These are phyloP conservation scores for Suillus decipiens DNA, from an alignment of 768 basidiomycete genomes.

Conservation along the genomic window DNA sequence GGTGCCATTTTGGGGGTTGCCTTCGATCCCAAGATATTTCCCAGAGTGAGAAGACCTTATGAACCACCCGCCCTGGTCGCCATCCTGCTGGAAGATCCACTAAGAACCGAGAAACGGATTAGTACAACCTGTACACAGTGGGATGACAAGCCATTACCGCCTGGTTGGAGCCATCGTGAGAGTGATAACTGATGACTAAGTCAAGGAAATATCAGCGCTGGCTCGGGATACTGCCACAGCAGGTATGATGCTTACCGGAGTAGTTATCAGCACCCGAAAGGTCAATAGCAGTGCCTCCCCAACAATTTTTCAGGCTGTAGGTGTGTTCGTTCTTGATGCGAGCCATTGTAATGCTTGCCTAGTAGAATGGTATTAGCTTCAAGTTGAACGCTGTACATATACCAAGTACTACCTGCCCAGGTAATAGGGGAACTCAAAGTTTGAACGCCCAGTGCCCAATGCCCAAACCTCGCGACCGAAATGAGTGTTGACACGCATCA, in stretches of 20 bases:
- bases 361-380: not conserved
- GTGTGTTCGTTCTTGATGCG: constrained; percentile 35
- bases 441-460: no score
- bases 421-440: not conserved
- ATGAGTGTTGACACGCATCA: not conserved
- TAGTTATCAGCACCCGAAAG: constrained; percentile 52
- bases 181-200: constrained; percentile 50
- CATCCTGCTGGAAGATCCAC: constrained; percentile 45
- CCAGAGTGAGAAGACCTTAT: constrained; percentile 45
- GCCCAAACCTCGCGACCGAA: not conserved
- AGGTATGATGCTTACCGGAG: constrained; percentile 37
- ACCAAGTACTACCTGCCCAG: not conserved
- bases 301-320: constrained; percentile 52
- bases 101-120: constrained; percentile 20
- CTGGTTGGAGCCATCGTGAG: constrained; percentile 49
- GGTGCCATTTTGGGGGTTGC: constrained; percentile 36
- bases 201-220: not conserved
- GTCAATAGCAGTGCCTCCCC: constrained; percentile 53
- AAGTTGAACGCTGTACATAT: not conserved
- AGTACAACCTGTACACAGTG: not conserved
- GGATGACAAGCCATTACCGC: constrained; percentile 32
- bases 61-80: constrained; percentile 38
- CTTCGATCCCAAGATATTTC: constrained; percentile 42
- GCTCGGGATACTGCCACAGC: not conserved
- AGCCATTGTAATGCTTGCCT: constrained; percentile 16